Base-by-base conservation (phyloP, 2,329 filamentous ascomycete species). In the Sarocladium oryzae region DNA sequence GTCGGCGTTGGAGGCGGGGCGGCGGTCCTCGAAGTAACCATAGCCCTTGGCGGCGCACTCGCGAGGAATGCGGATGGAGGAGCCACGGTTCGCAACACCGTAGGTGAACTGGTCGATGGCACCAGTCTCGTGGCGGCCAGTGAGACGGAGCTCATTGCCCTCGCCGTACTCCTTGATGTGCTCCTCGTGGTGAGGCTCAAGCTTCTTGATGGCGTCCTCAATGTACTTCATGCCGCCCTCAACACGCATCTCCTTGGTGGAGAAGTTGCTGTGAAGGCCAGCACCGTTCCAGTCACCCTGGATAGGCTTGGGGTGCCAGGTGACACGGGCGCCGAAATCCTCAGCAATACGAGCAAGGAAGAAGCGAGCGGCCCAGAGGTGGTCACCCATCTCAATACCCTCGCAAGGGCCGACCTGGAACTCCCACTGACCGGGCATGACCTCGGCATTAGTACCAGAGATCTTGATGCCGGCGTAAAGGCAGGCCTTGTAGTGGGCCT, bases 401-500 rank as follows among this genome's bases (percentile, higher is more conserved):
- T 76, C 71, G 73, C 89, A 95, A 57, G 92, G 92, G 53, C 92
- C 92, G 63, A 96, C 88, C 70, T 96, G 92, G 84, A 89, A 96
- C 72, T 97, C 92, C 92, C 92, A 97, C 74, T 96, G 92, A 55
- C 88, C 90, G 57, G 90, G 88, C 88, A 96, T 95, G 66, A 99
- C 93, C 81, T 99, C 93, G 59, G 93, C 93, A 73, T 99, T 99
- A 76, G 93, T 97, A 66, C 93, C 93, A 23, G 91, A 96, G 72
- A 99, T 97, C 70, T 91, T 85, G 73, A 99, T 80, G 54, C 87
- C 86, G 55, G 92, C 83, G 70, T 89, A 96, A 71, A 97, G 69
- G 79, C 81, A 96, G 54, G 71, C 71, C 66, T 75, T 75, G 67
- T 75, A 75, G 62, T 72, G 69, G 2, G 68, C 66, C 77, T 97